Base-by-base conservation (phyloP, 2,329 filamentous ascomycete genomes). In the Dryadomyces quercus-mongolicae region DNA sequence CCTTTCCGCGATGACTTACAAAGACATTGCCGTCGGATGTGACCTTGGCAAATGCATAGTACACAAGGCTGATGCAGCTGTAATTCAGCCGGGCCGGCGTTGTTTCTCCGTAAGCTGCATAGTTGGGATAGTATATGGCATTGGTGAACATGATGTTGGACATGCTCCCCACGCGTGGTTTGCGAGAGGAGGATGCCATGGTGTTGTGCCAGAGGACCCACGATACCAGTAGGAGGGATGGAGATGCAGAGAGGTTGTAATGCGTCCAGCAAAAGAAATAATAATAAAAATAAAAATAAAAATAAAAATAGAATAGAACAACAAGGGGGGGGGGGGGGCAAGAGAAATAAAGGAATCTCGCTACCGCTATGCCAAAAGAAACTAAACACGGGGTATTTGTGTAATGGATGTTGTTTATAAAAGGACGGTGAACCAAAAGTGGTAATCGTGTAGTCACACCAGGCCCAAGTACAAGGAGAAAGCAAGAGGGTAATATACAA, bases 61-160 rank as follows among this genome's bases (percentile, higher is more conserved):
- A 91, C 25, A 91, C 81, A 64, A 89, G 85, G 60, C 85, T 90
- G 62, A 92, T 82, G 62, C 85, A 87, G 60, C 80, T 80, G 66
- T 88, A 81, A 65, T 87, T 86, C 63, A 92, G 71, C 54, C 81
- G 81, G 1, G 81, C 86, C 0, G 88, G 88, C 16, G 85, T 85
- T 62, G 88, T 81, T 59, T 84, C 79, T 55, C 77, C 75, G 68
- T 90, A 89, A 60, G 89, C 80, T 56, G 82, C 75, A 71, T 81
- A 82, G 68, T 88, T 92, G n/a, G 86, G 86, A 67, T 88, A 93
- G 70, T 92, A 93, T 18, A 89, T 85, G 21, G 84, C 87, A 67
- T 93, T 93, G 63, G 79, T 80, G 64, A 74, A 78, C 70, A 80
- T 78, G 57, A 82, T 71, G 57, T 67, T 71, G 22, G 70, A 69